A percentile compares a stretch with the other conserved stretches of the same genome.
Conservation (phyloP, 805 yeast genomes). For the Ogataea parapolymorpha region DNA sequence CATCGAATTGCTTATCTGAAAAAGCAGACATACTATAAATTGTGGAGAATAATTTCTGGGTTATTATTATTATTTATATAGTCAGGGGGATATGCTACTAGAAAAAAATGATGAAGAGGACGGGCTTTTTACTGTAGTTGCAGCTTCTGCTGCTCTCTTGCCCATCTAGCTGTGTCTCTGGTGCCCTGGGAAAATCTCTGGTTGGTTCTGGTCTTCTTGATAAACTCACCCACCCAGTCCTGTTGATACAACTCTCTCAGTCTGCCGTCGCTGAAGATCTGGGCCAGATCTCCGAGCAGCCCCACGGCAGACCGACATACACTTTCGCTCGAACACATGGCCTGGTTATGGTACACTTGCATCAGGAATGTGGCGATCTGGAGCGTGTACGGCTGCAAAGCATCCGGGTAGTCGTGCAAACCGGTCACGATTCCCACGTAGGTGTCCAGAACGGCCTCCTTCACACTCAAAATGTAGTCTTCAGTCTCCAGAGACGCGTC, state of each 20-base stretch:
- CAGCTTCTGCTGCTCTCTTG: conserved; percentile 74
- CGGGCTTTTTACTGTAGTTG: conserved; percentile 15
- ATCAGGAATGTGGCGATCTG: conserved; percentile 70
- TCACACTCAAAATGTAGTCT: conserved; percentile 68
- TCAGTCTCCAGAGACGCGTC: conserved; percentile 69
- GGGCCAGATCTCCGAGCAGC: conserved; percentile 86
- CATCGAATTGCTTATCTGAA: conserved; percentile 48
- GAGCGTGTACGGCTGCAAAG: conserved; percentile 60
- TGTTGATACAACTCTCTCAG: conserved; percentile 62
- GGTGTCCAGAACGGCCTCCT: conserved; percentile 91
- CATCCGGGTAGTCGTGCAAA: conserved; percentile 63
- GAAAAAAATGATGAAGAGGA: neutral
- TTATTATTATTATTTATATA: conserved; percentile 1
- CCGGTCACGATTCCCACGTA: conserved; percentile 96
- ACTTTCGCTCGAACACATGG: conserved; percentile 59
- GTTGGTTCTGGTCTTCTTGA: conserved; percentile 68
- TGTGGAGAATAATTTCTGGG: neutral
- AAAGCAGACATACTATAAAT: conserved; percentile 57
- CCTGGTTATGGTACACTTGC: conserved; percentile 54
- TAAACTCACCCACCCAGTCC: conserved; percentile 77
- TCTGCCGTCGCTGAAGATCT: conserved; percentile 78
- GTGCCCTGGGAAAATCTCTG: conserved; percentile 61
- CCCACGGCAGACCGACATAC: conserved; percentile 86
- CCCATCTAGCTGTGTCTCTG: conserved; percentile 95
- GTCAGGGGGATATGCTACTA: conserved; percentile 6